These are phyloP conservation scores for Clavispora fructus DNA, from an alignment of 805 yeast species.

Conservation along the genomic window DNA sequence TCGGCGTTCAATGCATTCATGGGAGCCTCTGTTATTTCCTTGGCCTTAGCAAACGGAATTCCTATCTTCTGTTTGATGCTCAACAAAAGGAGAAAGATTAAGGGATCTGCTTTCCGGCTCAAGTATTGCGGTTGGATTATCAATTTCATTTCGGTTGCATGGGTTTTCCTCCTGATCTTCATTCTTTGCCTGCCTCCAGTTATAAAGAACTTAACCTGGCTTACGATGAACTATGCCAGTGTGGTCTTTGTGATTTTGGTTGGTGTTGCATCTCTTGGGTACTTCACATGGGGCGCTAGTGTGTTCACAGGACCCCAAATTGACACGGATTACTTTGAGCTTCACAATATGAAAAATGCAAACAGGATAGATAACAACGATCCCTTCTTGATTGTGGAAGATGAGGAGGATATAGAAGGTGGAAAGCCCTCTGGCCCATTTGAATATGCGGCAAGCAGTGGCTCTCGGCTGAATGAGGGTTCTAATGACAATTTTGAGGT, in stretches of 20 bases:
- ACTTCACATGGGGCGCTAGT: slow-evolving; percentile 55
- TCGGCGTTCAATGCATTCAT: slow-evolving; percentile 80
- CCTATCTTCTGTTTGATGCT: slow-evolving; percentile 64
- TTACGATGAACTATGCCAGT: slow-evolving; percentile 59
- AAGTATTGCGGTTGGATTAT: slow-evolving; percentile 59
- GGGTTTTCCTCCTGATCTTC: slow-evolving; percentile 55
- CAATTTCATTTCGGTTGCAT: slow-evolving; percentile 52
- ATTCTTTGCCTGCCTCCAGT: slow-evolving; percentile 70
- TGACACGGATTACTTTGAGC: slow-evolving; percentile 40
- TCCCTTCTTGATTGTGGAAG: slow-evolving; percentile 7
- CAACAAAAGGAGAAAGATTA: slow-evolving; percentile 54
- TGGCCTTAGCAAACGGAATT: slow-evolving; percentile 71
- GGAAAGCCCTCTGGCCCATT: neutral
- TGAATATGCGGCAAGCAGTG: neutral
- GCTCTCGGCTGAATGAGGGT: neutral
- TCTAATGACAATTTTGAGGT: neutral
- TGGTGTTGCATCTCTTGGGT: slow-evolving; percentile 45
- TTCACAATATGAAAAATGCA: slow-evolving; percentile 25
- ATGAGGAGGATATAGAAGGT: slow-evolving; percentile 3
- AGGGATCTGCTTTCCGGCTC: slow-evolving; percentile 65
- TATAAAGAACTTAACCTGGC: slow-evolving; percentile 35
- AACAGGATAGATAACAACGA: slow-evolving; percentile 3
- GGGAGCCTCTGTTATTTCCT: slow-evolving; percentile 73
- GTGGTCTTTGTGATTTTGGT: slow-evolving; percentile 50
- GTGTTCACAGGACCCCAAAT: slow-evolving; percentile 62